Base-by-base conservation (phyloP, 1,284 basidiomycete genomes). In the Cryptococcus wingfieldii region DNA sequence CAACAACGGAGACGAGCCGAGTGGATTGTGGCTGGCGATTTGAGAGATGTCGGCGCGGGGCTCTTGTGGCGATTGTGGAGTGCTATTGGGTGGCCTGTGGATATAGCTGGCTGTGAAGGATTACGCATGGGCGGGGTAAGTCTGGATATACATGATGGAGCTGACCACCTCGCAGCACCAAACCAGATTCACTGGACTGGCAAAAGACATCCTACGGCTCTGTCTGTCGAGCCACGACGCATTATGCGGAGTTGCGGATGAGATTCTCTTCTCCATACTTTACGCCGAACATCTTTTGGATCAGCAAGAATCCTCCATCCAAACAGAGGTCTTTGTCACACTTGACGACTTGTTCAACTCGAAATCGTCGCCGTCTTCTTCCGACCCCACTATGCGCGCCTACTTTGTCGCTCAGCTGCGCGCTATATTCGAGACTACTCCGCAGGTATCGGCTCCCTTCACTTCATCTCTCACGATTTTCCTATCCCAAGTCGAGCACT, bases 151-250 rank as follows among this genome's bases (percentile, higher is more conserved):
- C 27, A 23, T 13, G n/a, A 28, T 27, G 12, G 38, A 25, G 34
- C 19, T 50, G 18, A 34, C 39, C 9, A 38, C n/a, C 47, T 13
- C 16, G 4, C 63, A 75, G 53, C 93, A 90, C 68, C 91, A 94
- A 79, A 81, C 86, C 1, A 84, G 87, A 25, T 83, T 94, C 43
- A 89, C 87, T 58, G 81, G 86, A n/a, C 83, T 97, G 13, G 90
- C 96, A 27, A 92, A 90, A 53, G 86, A 89, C 53, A 87, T 97
- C 48, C 86, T 98, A 55, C 89, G 92, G 66, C 81, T 98, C 2
- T 98, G 95, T 71, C 80, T 98, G 47, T 96, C 92, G 58, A 90
- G 94, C 66, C 94, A 98, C 68, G 94, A 97, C 70, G 86, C 88
- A 66, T 81, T 97, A 50, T 86, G 94, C 60, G 89, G 84, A 65